Evolutionary conservation across 768 basidiomycete genomes (phyloP), one percentile per base, ranked within the genome.

Genomic region (Austroboletus festivus): DNA sequence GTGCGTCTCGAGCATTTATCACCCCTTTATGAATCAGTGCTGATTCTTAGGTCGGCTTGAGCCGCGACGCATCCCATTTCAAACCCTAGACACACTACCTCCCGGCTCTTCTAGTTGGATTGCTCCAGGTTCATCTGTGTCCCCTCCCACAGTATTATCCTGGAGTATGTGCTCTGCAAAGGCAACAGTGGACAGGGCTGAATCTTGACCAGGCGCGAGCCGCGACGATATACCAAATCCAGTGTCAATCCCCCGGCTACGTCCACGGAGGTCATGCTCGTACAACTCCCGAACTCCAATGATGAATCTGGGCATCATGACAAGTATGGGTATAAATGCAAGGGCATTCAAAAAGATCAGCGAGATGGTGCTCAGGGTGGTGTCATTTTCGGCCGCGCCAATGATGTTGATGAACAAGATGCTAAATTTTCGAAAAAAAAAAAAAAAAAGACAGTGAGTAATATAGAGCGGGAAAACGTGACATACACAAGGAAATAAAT

Each of bases 81-180:
- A 28, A 28, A 28, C 28, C 28, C 12, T 5, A 28, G 7, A 5
- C 28, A 28, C 28, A 28, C 7, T 6, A 28, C 12, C 28, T 28
- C 28, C 28, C 28, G 7, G 28, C 28, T 28, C 28, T 28, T 28
- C 28, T 5, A 28, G 28, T 28, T 12, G 7, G 12, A 12, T 12
- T 6, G 28, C 28, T 12, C 12, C 7, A 12, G 5, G 28, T 28
- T 28, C 28, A 6, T 28, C 28, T 6, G 12, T 12, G 12, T 6
- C 28, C 12, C 28, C 28, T 28, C 12, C 28, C 7, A 28, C n/a
- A 68, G 66, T 34, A 62, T 68, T 46, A 67, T 65, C 38, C 69
- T 64, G 61, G 23, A 24, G 19, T n/a, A n/a, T n/a, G 12, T 40
- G 11, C 21, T 16, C 39, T 18, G 23, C 44, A 26, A 45, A 45